Percentiles rank a stretch among this genome's conserved stretches.
Conservation (phyloP, 345 rosid genomes). For the Turnera subulata region DNA sequence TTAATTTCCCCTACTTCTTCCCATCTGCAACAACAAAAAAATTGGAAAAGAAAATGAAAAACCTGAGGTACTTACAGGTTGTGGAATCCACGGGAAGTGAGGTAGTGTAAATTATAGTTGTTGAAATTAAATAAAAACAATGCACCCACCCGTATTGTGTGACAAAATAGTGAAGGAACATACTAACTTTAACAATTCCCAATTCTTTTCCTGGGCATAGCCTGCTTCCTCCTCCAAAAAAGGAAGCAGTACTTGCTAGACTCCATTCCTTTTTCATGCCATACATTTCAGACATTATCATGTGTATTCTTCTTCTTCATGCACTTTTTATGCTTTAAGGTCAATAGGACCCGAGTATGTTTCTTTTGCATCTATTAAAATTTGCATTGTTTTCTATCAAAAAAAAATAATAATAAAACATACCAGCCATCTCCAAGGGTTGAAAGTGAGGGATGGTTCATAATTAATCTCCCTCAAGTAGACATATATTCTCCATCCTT, state of each 20-base stretch:
- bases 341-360: no score
- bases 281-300: slow-evolving; percentile 1
- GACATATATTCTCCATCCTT: slow-evolving; percentile 94
- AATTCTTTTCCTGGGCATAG: slow-evolving; percentile 44
- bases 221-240: slow-evolving; percentile 42
- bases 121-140: not conserved
- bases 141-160: slow-evolving; percentile 34
- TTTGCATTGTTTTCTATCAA: no score
- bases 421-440: slow-evolving; percentile 99
- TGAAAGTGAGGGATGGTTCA: slow-evolving; percentile 57
- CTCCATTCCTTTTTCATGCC: slow-evolving; percentile 30
- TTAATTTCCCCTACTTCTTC: slow-evolving; percentile 8
- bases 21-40: slow-evolving; percentile 12
- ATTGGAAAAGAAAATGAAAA: not conserved
- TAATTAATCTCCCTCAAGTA: slow-evolving; percentile 83
- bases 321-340: not conserved
- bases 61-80: not conserved
- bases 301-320: not conserved
- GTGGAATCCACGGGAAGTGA: not conserved
- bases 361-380: no score
- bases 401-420: not conserved
- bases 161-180: slow-evolving; percentile 37
- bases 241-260: slow-evolving; percentile 28
- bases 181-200: slow-evolving; percentile 23
- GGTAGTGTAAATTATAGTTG: not conserved